Percentiles rank a stretch among this genome's conserved stretches.
Conservation (phyloP, 73 alveolate species). For the Strombidium stylifer region DNA sequence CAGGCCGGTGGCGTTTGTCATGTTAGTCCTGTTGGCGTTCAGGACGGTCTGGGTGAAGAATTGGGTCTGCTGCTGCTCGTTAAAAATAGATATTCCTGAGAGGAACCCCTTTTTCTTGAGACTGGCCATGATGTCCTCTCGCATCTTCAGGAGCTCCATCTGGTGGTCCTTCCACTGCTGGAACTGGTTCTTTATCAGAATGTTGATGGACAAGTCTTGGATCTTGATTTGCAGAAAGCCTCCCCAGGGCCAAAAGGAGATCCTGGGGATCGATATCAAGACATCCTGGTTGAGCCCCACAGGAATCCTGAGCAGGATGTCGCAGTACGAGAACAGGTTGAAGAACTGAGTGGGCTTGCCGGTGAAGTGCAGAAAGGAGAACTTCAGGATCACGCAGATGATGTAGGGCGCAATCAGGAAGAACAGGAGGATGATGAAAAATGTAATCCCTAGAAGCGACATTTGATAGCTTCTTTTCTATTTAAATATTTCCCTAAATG, state of each 20-base stretch:
- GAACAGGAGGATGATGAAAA: too few species aligned
- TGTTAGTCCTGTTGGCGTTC: neutral
- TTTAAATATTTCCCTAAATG: too few species aligned
- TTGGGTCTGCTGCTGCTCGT: neutral
- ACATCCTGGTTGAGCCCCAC: conserved; percentile 23
- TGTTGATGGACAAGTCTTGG: conserved; percentile 25
- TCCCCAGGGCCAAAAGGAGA: too few species aligned
- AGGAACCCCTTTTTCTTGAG: conserved; percentile 41
- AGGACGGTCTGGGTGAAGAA: neutral
- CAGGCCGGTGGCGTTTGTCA: neutral
- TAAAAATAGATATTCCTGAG: neutral
- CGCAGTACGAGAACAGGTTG: conserved; percentile 43
- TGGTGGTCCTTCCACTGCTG: conserved; percentile 37
- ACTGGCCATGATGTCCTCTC: conserved; percentile 38
- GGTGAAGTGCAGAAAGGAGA: too few species aligned
- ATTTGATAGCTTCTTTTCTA: too few species aligned
- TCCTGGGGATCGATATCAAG: conserved; percentile 19
- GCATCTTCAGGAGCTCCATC: conserved; percentile 48
- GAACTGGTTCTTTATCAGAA: conserved; percentile 33
- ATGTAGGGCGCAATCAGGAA: too few species aligned
- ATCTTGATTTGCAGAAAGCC: conserved; percentile 6
- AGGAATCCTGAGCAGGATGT: conserved; percentile 41
- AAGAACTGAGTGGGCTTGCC: too few species aligned
- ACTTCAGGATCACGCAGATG: too few species aligned
- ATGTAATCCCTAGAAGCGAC: too few species aligned